A percentile compares a stretch with the other conserved stretches of the same genome.
These are phyloP conservation scores for Fabrea salina DNA, from an alignment of 169 alveolate species.

Conservation along the genomic window DNA sequence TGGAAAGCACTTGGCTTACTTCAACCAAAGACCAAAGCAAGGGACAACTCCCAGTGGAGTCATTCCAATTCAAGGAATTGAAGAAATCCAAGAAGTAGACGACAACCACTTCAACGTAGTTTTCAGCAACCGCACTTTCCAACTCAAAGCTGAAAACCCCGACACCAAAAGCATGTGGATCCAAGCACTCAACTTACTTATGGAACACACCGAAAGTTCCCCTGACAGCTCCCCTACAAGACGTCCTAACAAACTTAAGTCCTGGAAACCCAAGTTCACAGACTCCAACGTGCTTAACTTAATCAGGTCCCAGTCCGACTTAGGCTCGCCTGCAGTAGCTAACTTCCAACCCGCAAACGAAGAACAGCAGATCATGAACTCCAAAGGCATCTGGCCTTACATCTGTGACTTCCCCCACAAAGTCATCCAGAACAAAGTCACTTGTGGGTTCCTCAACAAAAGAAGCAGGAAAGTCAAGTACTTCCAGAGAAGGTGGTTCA, in stretches of 20 bases:
- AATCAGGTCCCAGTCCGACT: background rate
- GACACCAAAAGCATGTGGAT: background rate
- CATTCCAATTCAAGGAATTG: background rate
- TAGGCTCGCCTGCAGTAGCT: background rate
- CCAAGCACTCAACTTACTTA: background rate
- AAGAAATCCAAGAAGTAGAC: background rate
- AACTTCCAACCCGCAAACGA: background rate
- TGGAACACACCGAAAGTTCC: background rate
- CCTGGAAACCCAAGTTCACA: background rate
- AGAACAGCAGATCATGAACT: background rate
- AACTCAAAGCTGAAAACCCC: conserved; percentile 15
- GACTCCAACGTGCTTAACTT: background rate
- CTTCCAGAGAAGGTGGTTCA: conserved; percentile 72
- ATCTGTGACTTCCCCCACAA: conserved; percentile 7
- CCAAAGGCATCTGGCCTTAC: conserved; percentile 50
- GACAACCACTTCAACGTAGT: background rate
- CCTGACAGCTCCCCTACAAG: background rate
- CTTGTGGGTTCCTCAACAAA: conserved; percentile 72
- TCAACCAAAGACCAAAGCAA: conserved; percentile 20
- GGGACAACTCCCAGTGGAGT: conserved; percentile 6
- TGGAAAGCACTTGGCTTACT: conserved; percentile 43
- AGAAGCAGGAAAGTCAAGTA: conserved; percentile 57
- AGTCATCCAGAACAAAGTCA: conserved; percentile 39
- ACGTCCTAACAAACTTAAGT: background rate
- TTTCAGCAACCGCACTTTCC: background rate